A percentile compares a stretch with the other conserved stretches of the same genome.
Conservation (phyloP, 2,329 filamentous ascomycete genomes). For the Apiospora malaysiana region DNA sequence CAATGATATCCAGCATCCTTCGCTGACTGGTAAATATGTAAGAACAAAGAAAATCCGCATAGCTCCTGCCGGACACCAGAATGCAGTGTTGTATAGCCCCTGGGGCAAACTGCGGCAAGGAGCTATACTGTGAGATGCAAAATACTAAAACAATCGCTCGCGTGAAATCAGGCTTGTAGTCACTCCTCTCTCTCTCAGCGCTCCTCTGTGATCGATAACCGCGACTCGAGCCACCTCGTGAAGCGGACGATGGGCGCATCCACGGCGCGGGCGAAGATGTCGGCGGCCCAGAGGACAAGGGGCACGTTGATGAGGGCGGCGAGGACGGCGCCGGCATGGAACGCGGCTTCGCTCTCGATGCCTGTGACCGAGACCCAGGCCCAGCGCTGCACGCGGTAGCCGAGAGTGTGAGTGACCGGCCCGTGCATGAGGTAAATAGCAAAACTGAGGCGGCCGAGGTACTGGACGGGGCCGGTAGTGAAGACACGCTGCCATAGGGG, state of each 20-base stretch:
- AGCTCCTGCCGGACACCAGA: neutral
- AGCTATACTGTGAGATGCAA: neutral
- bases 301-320: slow-evolving; percentile 56
- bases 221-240: slow-evolving; percentile 59
- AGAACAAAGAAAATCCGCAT: neutral
- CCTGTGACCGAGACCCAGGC: slow-evolving; percentile 54
- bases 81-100: neutral
- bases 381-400: slow-evolving; percentile 57
- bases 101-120: too few species aligned
- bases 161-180: neutral
- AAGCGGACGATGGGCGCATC: slow-evolving; percentile 63
- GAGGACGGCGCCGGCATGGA: slow-evolving; percentile 53
- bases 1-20: neutral
- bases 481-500: slow-evolving; percentile 56
- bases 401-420: slow-evolving; percentile 57
- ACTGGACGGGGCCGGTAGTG: slow-evolving; percentile 56
- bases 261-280: slow-evolving; percentile 61
- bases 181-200: neutral
- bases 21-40: neutral
- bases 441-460: slow-evolving; percentile 66
- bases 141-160: neutral
- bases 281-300: slow-evolving; percentile 58
- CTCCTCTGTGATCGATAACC: neutral
- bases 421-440: slow-evolving; percentile 68
- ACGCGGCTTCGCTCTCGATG: slow-evolving; percentile 48